Evolutionary conservation across 495 filamentous ascomycete species (phyloP), one percentile per base, ranked within the genome.

Genomic region (Ramalina intermedia): DNA sequence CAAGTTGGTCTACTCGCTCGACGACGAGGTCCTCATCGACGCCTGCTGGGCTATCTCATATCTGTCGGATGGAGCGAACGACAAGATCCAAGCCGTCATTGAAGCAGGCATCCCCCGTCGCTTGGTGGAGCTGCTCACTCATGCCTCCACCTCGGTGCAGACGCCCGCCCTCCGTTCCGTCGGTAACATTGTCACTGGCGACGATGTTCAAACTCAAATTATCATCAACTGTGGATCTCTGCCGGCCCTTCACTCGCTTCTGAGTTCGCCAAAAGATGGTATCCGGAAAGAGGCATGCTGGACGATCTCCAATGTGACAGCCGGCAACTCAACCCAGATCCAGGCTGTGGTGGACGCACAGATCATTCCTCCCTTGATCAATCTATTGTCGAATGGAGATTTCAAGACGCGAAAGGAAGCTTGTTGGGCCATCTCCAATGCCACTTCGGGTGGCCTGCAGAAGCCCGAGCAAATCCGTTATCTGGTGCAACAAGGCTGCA

Each of bases 21-120:
- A 99, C 58, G 93, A 99, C 52, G 93, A 99, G 64, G 93, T 99
- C 42, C 70, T 99, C 53, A 99, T 99, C 56, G 93, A 99, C 66
- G 91, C 93, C 41, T 99, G 93, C 78, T 99, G 93, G 93, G 93
- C 93, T 46, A 96, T 99, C 63, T 96, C 93, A 4, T 99, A 99
- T 58, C 76, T 99, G 37, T 96, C 93, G n/a, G 93, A 99, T 65
- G 93, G 93, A 17, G 81, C 87, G 53, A 99, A 99, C 62, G 93
- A 99, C 58, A 99, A 99, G 74, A 99, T 99, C 54, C 93, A 99
- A 66, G 90, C 93, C 41, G 93, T 99, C 38, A 96, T 99, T 61
- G 93, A 96, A 66, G 91, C 90, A 46, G 88, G 89, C 47, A 99
- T 99, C 54, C 93, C 93, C 52, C 89, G 93, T 54, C 87, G 93